Evolutionary conservation across 116 monocot species (phyloP), one percentile per base, ranked within the genome.

Genomic region (Iris pallida): DNA sequence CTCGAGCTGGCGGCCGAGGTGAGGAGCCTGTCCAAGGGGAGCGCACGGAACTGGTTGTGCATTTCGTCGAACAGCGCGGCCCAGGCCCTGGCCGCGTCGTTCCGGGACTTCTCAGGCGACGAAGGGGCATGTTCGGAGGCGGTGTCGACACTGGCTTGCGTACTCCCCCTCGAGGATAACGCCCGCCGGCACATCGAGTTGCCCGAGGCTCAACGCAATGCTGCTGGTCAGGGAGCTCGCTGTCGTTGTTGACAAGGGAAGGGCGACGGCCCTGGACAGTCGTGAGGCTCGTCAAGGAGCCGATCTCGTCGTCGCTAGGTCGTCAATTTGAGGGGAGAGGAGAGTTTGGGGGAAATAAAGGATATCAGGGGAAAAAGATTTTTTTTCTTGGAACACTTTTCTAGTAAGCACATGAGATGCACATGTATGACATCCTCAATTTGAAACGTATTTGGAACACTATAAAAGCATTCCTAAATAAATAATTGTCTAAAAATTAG

Each of bases 1-100:
- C 6, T 17, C 8, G 69, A 68, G 66, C 63, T 70, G 61, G 74
- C 42, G 3, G 60, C 19, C 14, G 68, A 57, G 55, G 65, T 86
- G 13, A 74, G 51, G 69, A 15, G 16, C 0, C 59, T 71, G 4
- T 76, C 68, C 6, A 73, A 71, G 57, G 86, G 80, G 53, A 80
- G 80, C 70, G 82, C 79, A 56, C 65, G 82, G 51, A 86, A 82
- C 68, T 48, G 76, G 42, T 18, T 66, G 16, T 74, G 73, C 64
- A 53, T 82, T 20, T 46, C 53, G 47, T 63, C 68, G 16, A 47
- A 58, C 8, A 79, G 79, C 6, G 70, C 63, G 13, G 67, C 61
- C 0, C 43, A 56, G 1, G 73, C 64, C 1, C 19, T 86, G 5
- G 71, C 82, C 0, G 47, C 46, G 18, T 44, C 69, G 7, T 86